phyloP scores from a whole-genome alignment of 2,329 filamentous ascomycete species.

The Colletotrichum theobromicola region DNA sequence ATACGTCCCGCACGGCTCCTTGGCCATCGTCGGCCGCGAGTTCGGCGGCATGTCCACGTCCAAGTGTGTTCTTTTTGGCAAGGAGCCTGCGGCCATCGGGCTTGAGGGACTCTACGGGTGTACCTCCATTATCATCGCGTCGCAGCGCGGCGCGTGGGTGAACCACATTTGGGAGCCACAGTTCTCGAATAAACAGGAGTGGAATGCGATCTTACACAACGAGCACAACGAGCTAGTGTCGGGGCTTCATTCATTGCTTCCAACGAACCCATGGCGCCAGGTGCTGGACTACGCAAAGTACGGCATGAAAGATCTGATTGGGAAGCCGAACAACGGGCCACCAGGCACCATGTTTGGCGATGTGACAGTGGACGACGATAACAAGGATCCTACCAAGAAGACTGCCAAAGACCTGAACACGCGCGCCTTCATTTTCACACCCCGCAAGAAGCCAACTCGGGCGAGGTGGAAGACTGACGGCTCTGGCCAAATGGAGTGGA shows the following conservation, averaged over 20 bases:
- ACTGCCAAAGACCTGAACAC: not conserved
- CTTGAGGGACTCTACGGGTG: not conserved
- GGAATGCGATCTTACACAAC: not conserved
- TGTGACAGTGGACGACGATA: not conserved
- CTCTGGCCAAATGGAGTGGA: not conserved
- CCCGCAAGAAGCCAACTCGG: not conserved
- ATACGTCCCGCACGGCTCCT: rapidly evolving
- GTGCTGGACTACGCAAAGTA: not conserved
- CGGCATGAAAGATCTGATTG: not conserved
- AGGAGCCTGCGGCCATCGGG: not conserved
- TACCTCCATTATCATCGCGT: not conserved
- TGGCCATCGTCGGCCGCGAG: rapidly evolving
- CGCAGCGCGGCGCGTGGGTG: not conserved
- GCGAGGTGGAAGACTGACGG: too few relatives aligned
- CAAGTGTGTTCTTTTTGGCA: not conserved
- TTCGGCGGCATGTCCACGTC: not conserved
- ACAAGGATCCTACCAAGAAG: not conserved
- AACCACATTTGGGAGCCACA: not conserved
- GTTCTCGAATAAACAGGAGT: not conserved
- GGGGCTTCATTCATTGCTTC: rapidly evolving
- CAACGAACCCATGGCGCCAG: not conserved
- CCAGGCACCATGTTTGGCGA: not conserved
- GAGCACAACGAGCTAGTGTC: rapidly evolving
- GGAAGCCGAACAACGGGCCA: not conserved
- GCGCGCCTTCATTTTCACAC: not conserved